Conservation (phyloP, 2,329 filamentous ascomycete genomes). For the Pseudogymnoascus sp. region DNA sequence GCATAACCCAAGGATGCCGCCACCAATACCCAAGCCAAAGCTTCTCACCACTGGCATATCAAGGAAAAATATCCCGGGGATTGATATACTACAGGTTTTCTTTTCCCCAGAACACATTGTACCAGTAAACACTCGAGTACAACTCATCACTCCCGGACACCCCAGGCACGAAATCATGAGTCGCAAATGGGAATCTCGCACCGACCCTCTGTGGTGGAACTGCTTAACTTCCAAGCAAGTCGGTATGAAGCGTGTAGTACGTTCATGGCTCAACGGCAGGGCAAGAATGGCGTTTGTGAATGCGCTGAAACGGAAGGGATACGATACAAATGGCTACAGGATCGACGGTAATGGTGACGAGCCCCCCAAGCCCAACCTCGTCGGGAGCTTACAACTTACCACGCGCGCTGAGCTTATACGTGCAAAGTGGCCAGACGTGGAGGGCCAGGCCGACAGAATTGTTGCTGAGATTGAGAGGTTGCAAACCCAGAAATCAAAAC, state of each 20-base stretch:
- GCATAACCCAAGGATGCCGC: background rate
- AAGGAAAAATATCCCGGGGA: slow-evolving; percentile 18
- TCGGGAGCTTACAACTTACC: background rate
- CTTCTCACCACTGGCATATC: background rate
- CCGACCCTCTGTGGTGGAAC: slow-evolving; percentile 39
- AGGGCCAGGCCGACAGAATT: background rate
- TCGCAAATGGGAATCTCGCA: slow-evolving; percentile 30
- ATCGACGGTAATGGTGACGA: background rate
- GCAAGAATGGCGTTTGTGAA: slow-evolving; percentile 36
- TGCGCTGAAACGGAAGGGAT: slow-evolving; percentile 38
- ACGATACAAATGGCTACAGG: slow-evolving; percentile 26
- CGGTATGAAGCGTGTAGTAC: slow-evolving; percentile 35
- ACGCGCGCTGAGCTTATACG: background rate
- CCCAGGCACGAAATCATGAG: slow-evolving; percentile 31
- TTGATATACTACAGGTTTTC: slow-evolving; percentile 8
- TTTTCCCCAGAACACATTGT: slow-evolving; percentile 2
- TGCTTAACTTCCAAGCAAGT: slow-evolving; percentile 27
- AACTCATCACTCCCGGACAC: slow-evolving; percentile 17
- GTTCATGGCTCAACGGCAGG: slow-evolving; percentile 36
- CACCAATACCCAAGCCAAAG: background rate
- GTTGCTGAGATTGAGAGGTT: background rate
- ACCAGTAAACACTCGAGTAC: background rate
- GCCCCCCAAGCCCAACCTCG: background rate
- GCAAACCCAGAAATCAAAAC: background rate
- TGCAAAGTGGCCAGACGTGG: background rate